Evolutionary conservation across 1,284 basidiomycete genomes (phyloP), one percentile per base, ranked within the genome.

Genomic region (Sporisorium graminicola): DNA sequence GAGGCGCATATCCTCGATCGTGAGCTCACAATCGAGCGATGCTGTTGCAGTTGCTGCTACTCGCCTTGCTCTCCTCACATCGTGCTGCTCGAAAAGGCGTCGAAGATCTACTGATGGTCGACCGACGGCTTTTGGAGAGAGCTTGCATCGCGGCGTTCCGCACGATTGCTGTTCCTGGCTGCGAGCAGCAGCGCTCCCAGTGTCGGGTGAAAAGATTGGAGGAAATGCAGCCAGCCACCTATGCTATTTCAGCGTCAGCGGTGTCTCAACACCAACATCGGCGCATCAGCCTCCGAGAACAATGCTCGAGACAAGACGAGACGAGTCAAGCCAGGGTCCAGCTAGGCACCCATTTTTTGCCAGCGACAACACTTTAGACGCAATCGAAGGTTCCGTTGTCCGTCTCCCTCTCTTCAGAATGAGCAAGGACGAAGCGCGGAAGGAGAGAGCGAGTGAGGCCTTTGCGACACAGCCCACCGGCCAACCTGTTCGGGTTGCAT

Each of bases 1-100:
- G 5, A 31, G 47, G 10, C 9, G 27, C 27, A 29, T 26, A 13
- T 50, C n/a, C 18, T 49, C 65, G 66, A 69, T 69, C 60, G 60
- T 51, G 59, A 51, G 46, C 16, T 44, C 37, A 59, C 2, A 50
- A 69, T 69, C 65, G 65, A 44, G n/a, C 9, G 27, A 9, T 16
- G 35, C 51, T 35, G 26, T 2, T 24, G 35, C 35, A 24, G 51
- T 20, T 42, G 35, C 40, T 43, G 18, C 40, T 43, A 2, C 8
- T 43, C 40, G 40, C 37, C 18, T 40, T 18, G 37, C 16, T n/a
- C 5, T 18, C 12, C 14, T 13, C 3, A 12, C 35, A 35, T 9
- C 13, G 37, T n/a, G 3, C 37, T 18, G 37, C 18, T 40, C 18
- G 37, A 5, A 18, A 9, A 5, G 5, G 37, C 18, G 5, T n/a